phyloP scores from a whole-genome alignment of 2,329 filamentous ascomycete species.

The Verticillium alfalfae region DNA sequence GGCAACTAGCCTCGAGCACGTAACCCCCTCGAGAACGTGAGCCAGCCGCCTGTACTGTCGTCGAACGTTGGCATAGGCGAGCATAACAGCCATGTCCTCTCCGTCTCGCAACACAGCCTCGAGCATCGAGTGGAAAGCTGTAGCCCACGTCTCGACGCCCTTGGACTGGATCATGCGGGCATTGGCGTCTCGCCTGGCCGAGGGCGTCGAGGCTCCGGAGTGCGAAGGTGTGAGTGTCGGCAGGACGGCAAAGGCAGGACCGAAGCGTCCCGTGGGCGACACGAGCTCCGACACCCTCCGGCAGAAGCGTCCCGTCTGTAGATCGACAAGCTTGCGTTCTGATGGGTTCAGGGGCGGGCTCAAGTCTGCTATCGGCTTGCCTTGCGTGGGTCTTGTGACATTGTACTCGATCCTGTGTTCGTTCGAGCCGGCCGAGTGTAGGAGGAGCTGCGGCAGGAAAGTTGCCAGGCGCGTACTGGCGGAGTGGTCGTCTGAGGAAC shows the following conservation, averaged over 20 bases:
- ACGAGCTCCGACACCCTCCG: slow-evolving; percentile 35
- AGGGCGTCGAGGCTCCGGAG: neutral
- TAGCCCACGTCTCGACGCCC: slow-evolving; percentile 39
- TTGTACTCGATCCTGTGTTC: slow-evolving; percentile 32
- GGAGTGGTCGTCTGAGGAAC: neutral
- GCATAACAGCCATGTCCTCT: slow-evolving; percentile 52
- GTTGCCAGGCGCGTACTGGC: neutral
- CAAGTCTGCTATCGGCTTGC: slow-evolving; percentile 30
- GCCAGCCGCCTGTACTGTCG: slow-evolving; percentile 43
- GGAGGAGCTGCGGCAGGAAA: slow-evolving; percentile 31
- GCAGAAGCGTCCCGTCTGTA: slow-evolving; percentile 40
- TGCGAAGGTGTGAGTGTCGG: neutral
- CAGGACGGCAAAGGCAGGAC: slow-evolving; percentile 34
- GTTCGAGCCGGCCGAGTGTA: slow-evolving; percentile 23
- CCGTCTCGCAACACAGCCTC: slow-evolving; percentile 53
- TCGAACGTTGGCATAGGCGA: slow-evolving; percentile 52
- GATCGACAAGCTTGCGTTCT: slow-evolving; percentile 34
- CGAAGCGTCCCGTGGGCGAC: slow-evolving; percentile 44
- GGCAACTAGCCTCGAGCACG: slow-evolving; percentile 45
- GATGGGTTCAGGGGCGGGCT: slow-evolving; percentile 21
- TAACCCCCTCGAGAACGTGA: slow-evolving; percentile 46
- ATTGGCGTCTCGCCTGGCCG: slow-evolving; percentile 5
- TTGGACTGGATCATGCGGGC: slow-evolving; percentile 6
- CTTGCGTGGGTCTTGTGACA: slow-evolving; percentile 31
- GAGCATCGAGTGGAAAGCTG: slow-evolving; percentile 51